Evolutionary conservation across 2,329 filamentous ascomycete species (phyloP).

Genomic region (Pleurostoma richardsiae): DNA sequence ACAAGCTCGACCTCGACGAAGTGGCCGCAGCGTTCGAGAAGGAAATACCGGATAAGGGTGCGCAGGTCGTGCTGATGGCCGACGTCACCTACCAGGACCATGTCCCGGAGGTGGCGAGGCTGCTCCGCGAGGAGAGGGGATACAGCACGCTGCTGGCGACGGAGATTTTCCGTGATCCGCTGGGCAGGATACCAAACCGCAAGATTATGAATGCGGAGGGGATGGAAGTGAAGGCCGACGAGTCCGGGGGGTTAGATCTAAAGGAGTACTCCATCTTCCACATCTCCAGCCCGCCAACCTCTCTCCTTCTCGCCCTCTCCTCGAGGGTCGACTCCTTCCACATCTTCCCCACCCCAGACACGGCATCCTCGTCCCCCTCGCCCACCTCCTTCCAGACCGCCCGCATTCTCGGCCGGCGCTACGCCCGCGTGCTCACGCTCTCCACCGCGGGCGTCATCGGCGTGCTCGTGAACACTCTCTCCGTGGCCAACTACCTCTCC

Average conservation of each 20-base stretch:
- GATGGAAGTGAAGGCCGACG: slow-evolving; percentile 30
- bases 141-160: slow-evolving; percentile 69
- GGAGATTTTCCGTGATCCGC: slow-evolving; percentile 70
- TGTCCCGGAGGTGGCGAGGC: slow-evolving; percentile 50
- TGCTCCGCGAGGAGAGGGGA: slow-evolving; percentile 52
- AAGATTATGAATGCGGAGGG: slow-evolving; percentile 38
- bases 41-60: slow-evolving; percentile 59
- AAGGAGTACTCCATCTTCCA: slow-evolving; percentile 75
- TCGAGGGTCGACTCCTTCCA: slow-evolving; percentile 75
- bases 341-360: slow-evolving; percentile 60
- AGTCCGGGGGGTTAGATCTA: slow-evolving; percentile 38
- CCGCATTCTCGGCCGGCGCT: slow-evolving; percentile 71
- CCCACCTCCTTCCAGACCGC: slow-evolving; percentile 38
- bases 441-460: slow-evolving; percentile 81
- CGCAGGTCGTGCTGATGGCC: slow-evolving; percentile 75
- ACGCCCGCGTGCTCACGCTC: slow-evolving; percentile 78
- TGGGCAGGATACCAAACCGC: slow-evolving; percentile 79
- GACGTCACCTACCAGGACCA: slow-evolving; percentile 85
- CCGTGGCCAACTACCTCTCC: slow-evolving; percentile 81
- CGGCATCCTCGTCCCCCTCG: slow-evolving; percentile 43
- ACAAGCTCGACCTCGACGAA: slow-evolving; percentile 57
- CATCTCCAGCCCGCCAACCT: slow-evolving; percentile 72
- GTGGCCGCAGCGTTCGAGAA: slow-evolving; percentile 57
- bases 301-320: slow-evolving; percentile 81
- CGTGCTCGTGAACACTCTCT: slow-evolving; percentile 93